Evolutionary conservation across 2,329 filamentous ascomycete species (phyloP).

Genomic region (Domatiomyces catenatus): DNA sequence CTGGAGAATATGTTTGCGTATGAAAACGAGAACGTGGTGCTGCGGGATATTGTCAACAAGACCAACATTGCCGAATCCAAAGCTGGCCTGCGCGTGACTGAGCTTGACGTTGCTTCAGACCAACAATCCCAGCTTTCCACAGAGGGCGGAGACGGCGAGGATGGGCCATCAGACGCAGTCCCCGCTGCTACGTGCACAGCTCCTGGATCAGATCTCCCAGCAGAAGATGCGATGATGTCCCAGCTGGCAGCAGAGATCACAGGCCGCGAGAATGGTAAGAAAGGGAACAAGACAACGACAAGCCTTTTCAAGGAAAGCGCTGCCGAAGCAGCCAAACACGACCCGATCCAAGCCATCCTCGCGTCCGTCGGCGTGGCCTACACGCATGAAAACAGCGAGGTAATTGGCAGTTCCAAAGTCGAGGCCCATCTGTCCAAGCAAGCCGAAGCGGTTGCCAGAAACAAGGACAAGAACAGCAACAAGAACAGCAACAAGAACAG

Average conservation of each 20-base stretch:
- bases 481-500: slow-evolving; percentile 11
- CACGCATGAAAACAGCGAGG: slow-evolving; percentile 90
- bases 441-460: slow-evolving; percentile 39
- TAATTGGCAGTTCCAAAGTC: slow-evolving; percentile 82
- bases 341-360: slow-evolving; percentile 79
- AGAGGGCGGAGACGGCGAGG: slow-evolving; percentile 36
- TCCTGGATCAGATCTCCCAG: slow-evolving; percentile 26
- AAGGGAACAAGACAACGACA: slow-evolving; percentile 22
- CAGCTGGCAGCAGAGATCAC: slow-evolving; percentile 53
- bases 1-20: slow-evolving; percentile 75
- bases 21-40: slow-evolving; percentile 54
- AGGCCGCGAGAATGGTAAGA: slow-evolving; percentile 23
- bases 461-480: slow-evolving; percentile 2
- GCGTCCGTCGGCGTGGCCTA: slow-evolving; percentile 81
- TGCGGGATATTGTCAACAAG: slow-evolving; percentile 95
- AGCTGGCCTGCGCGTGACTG: slow-evolving; percentile 65
- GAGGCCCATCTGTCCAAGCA: slow-evolving; percentile 68
- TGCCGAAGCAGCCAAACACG: slow-evolving; percentile 31
- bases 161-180: slow-evolving; percentile 15
- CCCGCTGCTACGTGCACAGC: slow-evolving; percentile 9
- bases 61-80: slow-evolving; percentile 91
- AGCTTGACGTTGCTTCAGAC: slow-evolving; percentile 54
- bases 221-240: slow-evolving; percentile 52
- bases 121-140: not conserved
- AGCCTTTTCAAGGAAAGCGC: slow-evolving; percentile 1